Percentiles rank a stretch among this genome's conserved stretches.
Conservation (phyloP, 2,329 filamentous ascomycete species). For the Beauveria bassiana region DNA sequence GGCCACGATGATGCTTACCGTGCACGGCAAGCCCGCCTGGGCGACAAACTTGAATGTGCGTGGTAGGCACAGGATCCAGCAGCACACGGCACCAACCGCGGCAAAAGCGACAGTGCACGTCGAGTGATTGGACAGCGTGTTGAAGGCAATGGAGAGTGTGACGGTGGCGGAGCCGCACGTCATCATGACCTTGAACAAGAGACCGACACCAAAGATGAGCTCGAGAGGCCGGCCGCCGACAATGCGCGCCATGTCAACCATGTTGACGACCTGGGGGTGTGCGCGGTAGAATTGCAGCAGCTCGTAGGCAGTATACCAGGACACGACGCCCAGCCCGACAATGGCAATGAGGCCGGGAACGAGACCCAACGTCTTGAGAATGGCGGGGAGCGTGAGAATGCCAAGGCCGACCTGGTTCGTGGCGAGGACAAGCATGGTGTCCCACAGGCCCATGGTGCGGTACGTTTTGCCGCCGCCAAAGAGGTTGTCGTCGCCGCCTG, state of each 20-base stretch:
- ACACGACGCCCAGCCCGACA: constrained; percentile 55
- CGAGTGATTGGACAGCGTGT: constrained; percentile 55
- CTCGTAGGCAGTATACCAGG: constrained; percentile 47
- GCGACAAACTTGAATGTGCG: constrained; percentile 49
- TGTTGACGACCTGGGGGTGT: constrained; percentile 61
- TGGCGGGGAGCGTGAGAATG: constrained; percentile 64
- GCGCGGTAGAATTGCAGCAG: constrained; percentile 60
- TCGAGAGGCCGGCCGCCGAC: constrained; percentile 29
- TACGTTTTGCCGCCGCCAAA: constrained; percentile 21
- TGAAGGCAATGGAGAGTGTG: constrained; percentile 59
- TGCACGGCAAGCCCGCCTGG: constrained; percentile 24
- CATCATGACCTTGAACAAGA: constrained; percentile 65
- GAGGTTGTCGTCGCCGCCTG: constrained; percentile 3
- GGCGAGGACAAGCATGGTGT: constrained; percentile 25
- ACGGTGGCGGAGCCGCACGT: constrained; percentile 61
- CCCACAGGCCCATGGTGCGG: constrained; percentile 27
- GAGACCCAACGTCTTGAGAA: constrained; percentile 59
- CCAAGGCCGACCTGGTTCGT: constrained; percentile 30
- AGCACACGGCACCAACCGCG: constrained; percentile 53
- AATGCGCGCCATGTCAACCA: constrained; percentile 60
- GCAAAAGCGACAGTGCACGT: constrained; percentile 61
- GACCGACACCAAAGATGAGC: constrained; percentile 43
- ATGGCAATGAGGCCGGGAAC: constrained; percentile 62
- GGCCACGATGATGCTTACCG: constrained; percentile 27
- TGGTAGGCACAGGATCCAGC: constrained; percentile 57